A percentile compares a stretch with the other conserved stretches of the same genome.
Conservation (phyloP, 192 early-diverging fungal genomes). For the Irineochytrium annulatum region DNA sequence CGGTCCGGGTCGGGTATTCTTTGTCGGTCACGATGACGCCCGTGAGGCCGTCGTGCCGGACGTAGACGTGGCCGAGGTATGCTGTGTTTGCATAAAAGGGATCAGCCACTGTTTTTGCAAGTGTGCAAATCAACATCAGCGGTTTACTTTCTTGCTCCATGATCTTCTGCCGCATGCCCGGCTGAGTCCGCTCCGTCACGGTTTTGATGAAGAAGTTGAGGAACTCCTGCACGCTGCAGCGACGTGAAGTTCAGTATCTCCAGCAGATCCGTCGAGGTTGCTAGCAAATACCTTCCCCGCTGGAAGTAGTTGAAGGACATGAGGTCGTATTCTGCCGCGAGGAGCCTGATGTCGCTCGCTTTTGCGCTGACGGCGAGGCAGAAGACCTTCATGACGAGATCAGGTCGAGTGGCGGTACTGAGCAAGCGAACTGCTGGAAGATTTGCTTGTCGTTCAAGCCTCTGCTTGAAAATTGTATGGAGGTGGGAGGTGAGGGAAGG, state of each 20-base stretch:
- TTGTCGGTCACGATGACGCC: conserved; percentile 76
- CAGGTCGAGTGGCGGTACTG: background rate
- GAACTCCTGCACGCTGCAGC: conserved; percentile 70
- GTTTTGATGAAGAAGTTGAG: conserved; percentile 81
- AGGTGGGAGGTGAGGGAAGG: no score
- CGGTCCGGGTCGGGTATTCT: conserved; percentile 86
- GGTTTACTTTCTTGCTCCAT: conserved; percentile 65
- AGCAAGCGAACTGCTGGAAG: no score
- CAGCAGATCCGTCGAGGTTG: background rate
- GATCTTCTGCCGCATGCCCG: conserved; percentile 76
- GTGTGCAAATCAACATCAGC: background rate
- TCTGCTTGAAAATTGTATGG: no score
- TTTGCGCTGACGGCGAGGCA: conserved; percentile 10
- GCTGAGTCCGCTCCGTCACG: conserved; percentile 76
- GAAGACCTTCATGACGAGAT: conserved; percentile 21
- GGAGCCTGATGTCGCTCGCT: conserved; percentile 23
- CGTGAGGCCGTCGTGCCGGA: conserved; percentile 65
- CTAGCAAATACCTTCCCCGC: conserved; percentile 59
- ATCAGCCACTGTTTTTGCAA: background rate
- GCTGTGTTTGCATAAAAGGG: conserved; percentile 40
- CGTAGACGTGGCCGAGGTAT: conserved; percentile 78
- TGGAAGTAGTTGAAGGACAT: conserved; percentile 82
- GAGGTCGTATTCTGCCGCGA: conserved; percentile 69
- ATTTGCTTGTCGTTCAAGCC: no score
- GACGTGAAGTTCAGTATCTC: background rate